Evolutionary conservation across 2,329 filamentous ascomycete genomes (phyloP).

Genomic region (Raffaelea arxii): DNA sequence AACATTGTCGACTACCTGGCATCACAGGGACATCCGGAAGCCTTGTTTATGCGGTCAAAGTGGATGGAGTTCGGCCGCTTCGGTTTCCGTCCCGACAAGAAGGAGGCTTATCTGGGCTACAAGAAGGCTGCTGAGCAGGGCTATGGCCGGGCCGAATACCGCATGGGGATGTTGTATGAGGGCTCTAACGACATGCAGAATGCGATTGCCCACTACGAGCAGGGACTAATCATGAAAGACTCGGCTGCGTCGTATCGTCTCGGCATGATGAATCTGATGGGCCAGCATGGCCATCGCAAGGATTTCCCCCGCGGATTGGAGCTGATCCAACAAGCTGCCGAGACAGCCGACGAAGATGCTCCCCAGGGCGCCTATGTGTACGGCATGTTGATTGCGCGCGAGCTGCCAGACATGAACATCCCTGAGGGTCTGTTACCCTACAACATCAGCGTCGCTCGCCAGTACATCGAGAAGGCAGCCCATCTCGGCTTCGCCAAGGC

Average conservation of each 20-base stretch:
- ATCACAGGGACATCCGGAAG: slow-evolving; percentile 85
- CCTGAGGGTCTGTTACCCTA: slow-evolving; percentile 60
- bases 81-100: slow-evolving; percentile 80
- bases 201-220: slow-evolving; percentile 82
- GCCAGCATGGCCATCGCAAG: slow-evolving; percentile 82
- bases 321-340: slow-evolving; percentile 72
- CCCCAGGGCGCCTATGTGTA: slow-evolving; percentile 93
- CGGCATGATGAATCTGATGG: slow-evolving; percentile 95
- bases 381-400: slow-evolving; percentile 85
- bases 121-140: slow-evolving; percentile 72
- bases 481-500: slow-evolving; percentile 94
- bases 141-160: slow-evolving; percentile 83
- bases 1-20: slow-evolving; percentile 87
- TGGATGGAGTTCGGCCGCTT: slow-evolving; percentile 99
- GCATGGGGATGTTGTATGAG: slow-evolving; percentile 97
- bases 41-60: slow-evolving; percentile 88
- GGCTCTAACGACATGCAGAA: slow-evolving; percentile 87
- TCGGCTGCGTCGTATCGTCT: slow-evolving; percentile 80
- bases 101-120: slow-evolving; percentile 86
- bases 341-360: slow-evolving; percentile 88
- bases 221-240: slow-evolving; percentile 69
- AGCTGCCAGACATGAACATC: slow-evolving; percentile 81
- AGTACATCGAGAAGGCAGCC: slow-evolving; percentile 93
- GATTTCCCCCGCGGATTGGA: slow-evolving; percentile 71
- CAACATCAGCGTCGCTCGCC: slow-evolving; percentile 63